phyloP scores from a whole-genome alignment of 148 eudicot genomes.

The Drosera capensis region DNA sequence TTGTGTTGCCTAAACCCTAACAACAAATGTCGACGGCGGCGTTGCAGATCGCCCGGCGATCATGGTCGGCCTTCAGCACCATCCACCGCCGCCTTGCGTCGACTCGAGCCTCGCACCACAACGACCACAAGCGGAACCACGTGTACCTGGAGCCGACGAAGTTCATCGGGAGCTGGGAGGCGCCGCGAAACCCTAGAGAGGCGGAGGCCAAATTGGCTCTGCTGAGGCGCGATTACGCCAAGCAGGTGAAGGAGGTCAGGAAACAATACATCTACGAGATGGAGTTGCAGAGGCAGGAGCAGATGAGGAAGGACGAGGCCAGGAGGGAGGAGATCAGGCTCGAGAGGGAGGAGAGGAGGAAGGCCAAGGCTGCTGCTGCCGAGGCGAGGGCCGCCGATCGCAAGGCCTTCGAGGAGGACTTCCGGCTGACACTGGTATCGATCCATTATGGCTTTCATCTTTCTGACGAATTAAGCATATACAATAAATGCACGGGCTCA shows the following conservation, averaged over 20 bases:
- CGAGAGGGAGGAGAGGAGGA: slow-evolving; percentile 45
- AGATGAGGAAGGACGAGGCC: slow-evolving; percentile 37
- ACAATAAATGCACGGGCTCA: too few species aligned
- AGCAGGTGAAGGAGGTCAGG: slow-evolving; percentile 40
- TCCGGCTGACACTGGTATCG: slow-evolving; percentile 50
- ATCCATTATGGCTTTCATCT: neutral
- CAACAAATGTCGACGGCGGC: too few species aligned
- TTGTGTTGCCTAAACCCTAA: too few species aligned
- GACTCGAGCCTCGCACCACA: slow-evolving; percentile 23
- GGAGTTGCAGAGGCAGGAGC: slow-evolving; percentile 51
- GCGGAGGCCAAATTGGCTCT: slow-evolving; percentile 33
- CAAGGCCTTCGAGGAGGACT: slow-evolving; percentile 39
- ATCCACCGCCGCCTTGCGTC: slow-evolving; percentile 3
- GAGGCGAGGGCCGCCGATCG: slow-evolving; percentile 44
- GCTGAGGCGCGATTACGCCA: slow-evolving; percentile 55
- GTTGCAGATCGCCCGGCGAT: neutral
- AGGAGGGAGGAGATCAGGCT: slow-evolving; percentile 27
- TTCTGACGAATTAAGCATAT: neutral
- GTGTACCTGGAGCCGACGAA: slow-evolving; percentile 25
- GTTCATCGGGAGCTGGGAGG: slow-evolving; percentile 21
- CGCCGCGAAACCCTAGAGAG: slow-evolving; percentile 28
- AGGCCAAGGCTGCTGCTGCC: slow-evolving; percentile 39
- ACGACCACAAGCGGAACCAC: slow-evolving; percentile 27
- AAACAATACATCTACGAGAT: slow-evolving; percentile 55
- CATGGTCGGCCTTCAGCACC: neutral